Conservation (phyloP, 164 flowering plant species). For the Magnolia sinica region DNA sequence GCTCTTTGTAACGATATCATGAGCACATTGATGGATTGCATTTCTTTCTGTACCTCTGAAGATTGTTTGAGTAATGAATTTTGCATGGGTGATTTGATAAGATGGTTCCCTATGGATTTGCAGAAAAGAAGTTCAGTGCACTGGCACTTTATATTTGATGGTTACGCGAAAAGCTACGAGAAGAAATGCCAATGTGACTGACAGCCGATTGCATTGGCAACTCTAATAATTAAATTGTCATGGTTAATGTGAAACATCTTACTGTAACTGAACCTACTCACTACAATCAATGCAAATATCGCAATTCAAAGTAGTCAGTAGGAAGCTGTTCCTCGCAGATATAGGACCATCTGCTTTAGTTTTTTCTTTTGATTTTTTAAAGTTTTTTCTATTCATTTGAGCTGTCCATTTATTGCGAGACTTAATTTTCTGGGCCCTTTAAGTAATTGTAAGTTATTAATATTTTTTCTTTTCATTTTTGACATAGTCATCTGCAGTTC, state of each 20-base stretch:
- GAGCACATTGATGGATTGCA: too few species aligned
- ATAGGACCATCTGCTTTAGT: not conserved
- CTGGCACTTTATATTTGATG: too few species aligned
- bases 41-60: too few species aligned
- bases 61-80: too few species aligned
- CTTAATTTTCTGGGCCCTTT: not conserved
- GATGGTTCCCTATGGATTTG: too few species aligned
- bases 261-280: not conserved
- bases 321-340: not conserved
- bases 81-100: too few species aligned
- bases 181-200: too few species aligned
- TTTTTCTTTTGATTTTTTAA: not conserved
- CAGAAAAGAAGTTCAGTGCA: too few species aligned
- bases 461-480: slow-evolving; percentile 6
- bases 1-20: too few species aligned
- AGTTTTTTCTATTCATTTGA: not conserved
- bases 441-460: not conserved
- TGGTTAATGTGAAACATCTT: not conserved
- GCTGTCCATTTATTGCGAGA: not conserved
- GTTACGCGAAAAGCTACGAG: too few species aligned
- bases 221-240: not conserved
- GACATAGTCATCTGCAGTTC: slow-evolving; percentile 70
- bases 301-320: not conserved
- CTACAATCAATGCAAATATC: not conserved
- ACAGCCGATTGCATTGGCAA: too few species aligned